Percentiles rank a stretch among this genome's conserved stretches.
phyloP scores from a whole-genome alignment of 2,329 filamentous ascomycete species.

The Orbilia quercus region DNA sequence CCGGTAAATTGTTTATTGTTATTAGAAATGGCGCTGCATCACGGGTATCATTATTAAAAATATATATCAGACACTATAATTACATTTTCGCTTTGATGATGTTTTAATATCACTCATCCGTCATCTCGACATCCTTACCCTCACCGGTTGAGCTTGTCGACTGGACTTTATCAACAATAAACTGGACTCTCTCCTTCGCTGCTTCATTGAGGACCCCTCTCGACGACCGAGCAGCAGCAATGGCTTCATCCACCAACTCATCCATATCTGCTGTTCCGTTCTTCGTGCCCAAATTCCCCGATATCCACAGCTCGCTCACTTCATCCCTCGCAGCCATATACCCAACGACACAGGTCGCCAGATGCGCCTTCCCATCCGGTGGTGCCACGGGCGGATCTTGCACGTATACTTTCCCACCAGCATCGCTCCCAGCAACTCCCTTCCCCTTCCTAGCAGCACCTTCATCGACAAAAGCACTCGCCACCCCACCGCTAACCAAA shows the following conservation, averaged over 20 bases:
- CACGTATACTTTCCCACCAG: slow-evolving; percentile 30
- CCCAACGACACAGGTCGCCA: slow-evolving; percentile 87
- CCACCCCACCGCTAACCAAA: slow-evolving; percentile 86
- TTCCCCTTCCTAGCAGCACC: slow-evolving; percentile 61
- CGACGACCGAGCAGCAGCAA: slow-evolving; percentile 57
- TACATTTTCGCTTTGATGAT: slow-evolving; percentile 48
- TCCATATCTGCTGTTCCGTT: slow-evolving; percentile 56
- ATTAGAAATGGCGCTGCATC: slow-evolving; percentile 57
- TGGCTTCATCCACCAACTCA: slow-evolving; percentile 58
- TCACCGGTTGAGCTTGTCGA: neutral
- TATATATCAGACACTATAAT: slow-evolving; percentile 49
- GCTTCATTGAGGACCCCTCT: slow-evolving; percentile 60
- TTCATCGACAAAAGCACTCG: slow-evolving; percentile 73
- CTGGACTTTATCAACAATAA: slow-evolving; percentile 55
- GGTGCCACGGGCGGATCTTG: slow-evolving; percentile 38
- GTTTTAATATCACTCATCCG: slow-evolving; percentile 25
- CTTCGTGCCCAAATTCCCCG: slow-evolving; percentile 71
- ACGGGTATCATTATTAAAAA: slow-evolving; percentile 50
- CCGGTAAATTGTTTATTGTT: slow-evolving; percentile 33
- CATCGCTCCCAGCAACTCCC: slow-evolving; percentile 57
- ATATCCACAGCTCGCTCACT: slow-evolving; percentile 93
- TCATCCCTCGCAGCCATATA: slow-evolving; percentile 89
- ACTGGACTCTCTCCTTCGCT: slow-evolving; percentile 58
- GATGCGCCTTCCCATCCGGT: slow-evolving; percentile 26
- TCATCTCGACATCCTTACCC: slow-evolving; percentile 47